Base-by-base conservation (phyloP, 2,329 filamentous ascomycete genomes). In the Alternaria dauci region DNA sequence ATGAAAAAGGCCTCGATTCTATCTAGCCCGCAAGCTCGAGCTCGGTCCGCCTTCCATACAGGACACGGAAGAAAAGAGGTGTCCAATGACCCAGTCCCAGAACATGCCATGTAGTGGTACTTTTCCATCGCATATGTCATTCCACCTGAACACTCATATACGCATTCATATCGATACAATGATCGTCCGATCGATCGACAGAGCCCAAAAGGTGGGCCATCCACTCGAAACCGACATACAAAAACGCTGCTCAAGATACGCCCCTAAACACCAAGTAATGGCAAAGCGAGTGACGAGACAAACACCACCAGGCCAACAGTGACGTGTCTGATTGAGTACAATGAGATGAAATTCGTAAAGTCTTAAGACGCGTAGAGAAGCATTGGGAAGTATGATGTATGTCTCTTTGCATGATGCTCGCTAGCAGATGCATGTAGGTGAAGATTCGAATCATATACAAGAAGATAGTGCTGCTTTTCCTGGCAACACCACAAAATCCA, bases 361-460 rank as follows among this genome's bases (percentile, higher is more conserved):
- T 65, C 51, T 52, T 36, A 57, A 61, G 59, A 71, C 62, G 34
- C n/a, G 48, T 39, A 36, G 26, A 32, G 36, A 51, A 26, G 38
- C 36, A 36, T 39, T 23, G 42, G 55, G 55, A 59, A 70, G 59
- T 51, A 56, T 56, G 16, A 39, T 62, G 58, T 68, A 63, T 65
- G 63, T 61, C 62, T 59, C 60, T 65, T 50, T 52, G 36, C 64
- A 59, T 58, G 48, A 63, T 63, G 65, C 68, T 61, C 52, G 55
- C 55, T 55, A 65, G 58, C 54, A 65, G 53, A 68, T 62, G 53
- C 63, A 60, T 63, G 58, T 59, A 65, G 58, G 59, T 63, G 61
- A 62, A 67, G 57, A 65, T 59, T 48, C 56, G 62, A 59, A 69
- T 67, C 70, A 70, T 73, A 59, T 73, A 73, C 68, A 73, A 64